Evolutionary conservation across 768 basidiomycete species (phyloP), one percentile per base, ranked within the genome.

Genomic region (Panellus pusillus): DNA sequence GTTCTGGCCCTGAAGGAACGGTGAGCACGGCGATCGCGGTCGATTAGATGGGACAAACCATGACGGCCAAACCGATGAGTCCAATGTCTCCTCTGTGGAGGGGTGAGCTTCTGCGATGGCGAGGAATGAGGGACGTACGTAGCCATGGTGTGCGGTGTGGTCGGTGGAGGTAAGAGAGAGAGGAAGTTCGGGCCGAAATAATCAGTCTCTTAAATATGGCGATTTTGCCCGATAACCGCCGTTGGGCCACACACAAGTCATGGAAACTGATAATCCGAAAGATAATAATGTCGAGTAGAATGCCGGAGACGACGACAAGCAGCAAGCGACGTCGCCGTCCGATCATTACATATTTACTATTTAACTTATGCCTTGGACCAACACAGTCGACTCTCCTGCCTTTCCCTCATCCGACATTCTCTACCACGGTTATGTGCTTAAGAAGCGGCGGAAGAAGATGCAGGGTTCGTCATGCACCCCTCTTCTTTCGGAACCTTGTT

Each of bases 21-120:
- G 38, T 44, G 44, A 65, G 61, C 18, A 47, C 47, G 43, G 38
- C 49, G 57, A 61, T 50, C 39, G 46, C 61, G 53, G 60, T 54
- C 60, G 62, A 65, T 41, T 37, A 42, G 13, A 35, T 29, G 53
- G 40, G 15, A 70, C 79, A 53, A 70, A 95, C 94, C 94, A 98
- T 98, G 79, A 98, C 94, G 79, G 94, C 94, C 68, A 98, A 80
- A 79, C 94, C 94, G 77, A 97, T 97, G 72, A 97, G 91, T 72
- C 94, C 94, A 74, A 97, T 94, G 75, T 98, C 95, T 76, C 92
- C 93, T 68, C 93, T 96, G 67, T 39, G 62, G 47, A 53, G 47
- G 59, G 58, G 65, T 50, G 47, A 61, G 55, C 52, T 52, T 56
- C 44, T 59, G 63, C 17, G 46, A 27, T 32, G 48, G 42, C 29